Percentiles rank a stretch among this genome's conserved stretches.
Evolutionary conservation across 164 flowering plant genomes (phyloP).

Genomic region (Chimonanthus praecox): DNA sequence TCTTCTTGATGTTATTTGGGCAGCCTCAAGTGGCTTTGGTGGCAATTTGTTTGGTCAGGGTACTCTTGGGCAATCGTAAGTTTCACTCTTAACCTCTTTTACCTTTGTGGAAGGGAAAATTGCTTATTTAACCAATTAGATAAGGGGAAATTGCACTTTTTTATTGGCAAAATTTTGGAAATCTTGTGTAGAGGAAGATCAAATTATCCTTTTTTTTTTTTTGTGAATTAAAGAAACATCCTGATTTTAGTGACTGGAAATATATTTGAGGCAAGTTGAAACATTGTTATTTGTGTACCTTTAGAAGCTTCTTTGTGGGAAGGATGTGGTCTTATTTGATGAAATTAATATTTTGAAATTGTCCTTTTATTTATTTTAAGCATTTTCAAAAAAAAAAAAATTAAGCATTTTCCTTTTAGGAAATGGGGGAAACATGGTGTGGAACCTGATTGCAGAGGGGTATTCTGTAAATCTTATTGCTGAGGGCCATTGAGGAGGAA

Average conservation of each 20-base stretch:
- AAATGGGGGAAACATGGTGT: not conserved
- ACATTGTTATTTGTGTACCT: not conserved
- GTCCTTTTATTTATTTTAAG: not conserved
- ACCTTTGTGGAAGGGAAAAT: not conserved
- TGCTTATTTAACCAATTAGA: not conserved
- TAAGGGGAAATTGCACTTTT: not conserved
- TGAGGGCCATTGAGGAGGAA: no score
- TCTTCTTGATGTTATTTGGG: constrained; percentile 20
- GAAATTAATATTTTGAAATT: not conserved
- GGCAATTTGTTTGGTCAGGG: constrained; percentile 46
- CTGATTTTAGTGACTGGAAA: not conserved
- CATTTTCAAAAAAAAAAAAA: no score
- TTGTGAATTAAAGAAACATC: not conserved
- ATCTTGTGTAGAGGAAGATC: not conserved
- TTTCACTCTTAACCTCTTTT: not conserved
- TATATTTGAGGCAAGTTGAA: not conserved
- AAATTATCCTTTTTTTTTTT: not conserved
- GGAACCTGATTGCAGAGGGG: no score
- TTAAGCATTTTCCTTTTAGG: not conserved
- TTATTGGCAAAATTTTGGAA: not conserved
- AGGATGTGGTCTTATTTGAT: not conserved
- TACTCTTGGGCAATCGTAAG: constrained; percentile 61
- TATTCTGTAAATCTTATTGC: no score
- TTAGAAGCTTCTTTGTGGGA: not conserved
- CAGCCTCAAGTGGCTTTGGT: constrained; percentile 44